Conservation (phyloP, 176 grass and related monocot species). For the bread wheat (Triticum aestivum) region IWGSC_CS_RefSeq_v2.1 NC_057812.1:666200894-666201393, state of each 20-base stretch:
- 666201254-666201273: background rate
- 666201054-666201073: too few relatives aligned
- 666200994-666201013: too few relatives aligned
- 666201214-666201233: background rate
- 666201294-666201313: background rate
- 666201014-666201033: too few relatives aligned
- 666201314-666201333: slow-evolving; percentile 8
- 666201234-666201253: background rate
- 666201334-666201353: slow-evolving; percentile 17
- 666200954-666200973: too few relatives aligned
- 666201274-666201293: background rate
- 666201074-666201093: too few relatives aligned
- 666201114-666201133: too few relatives aligned
- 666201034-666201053: too few relatives aligned
- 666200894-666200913: too few relatives aligned
- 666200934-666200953: too few relatives aligned
- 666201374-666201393: background rate
- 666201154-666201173: background rate
- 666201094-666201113: too few relatives aligned
- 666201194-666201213: slow-evolving; percentile 5
- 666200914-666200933: too few relatives aligned
- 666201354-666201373: background rate
- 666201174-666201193: slow-evolving; percentile 23
- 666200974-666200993: too few relatives aligned
- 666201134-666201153: background rate